Base-by-base conservation (phyloP, 805 yeast species). In the Candida sakaeoensis region DNA sequence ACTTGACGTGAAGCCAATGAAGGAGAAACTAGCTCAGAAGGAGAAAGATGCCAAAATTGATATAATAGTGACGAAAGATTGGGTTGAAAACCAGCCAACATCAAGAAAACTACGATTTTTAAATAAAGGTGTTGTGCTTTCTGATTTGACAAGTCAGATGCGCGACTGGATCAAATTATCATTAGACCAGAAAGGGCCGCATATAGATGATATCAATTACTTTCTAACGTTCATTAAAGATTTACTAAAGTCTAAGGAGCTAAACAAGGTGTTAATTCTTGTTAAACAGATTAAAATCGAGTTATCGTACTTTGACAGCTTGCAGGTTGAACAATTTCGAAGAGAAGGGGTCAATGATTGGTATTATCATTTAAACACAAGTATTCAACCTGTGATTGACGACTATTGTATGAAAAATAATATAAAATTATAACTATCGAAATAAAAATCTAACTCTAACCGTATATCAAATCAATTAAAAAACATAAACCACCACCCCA, bases 401-500 rank as follows among this genome's bases (percentile, higher is more conserved):
- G 5, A 30, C 2, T 42, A 35, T 17, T 34, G 40, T 29, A 12
- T 6, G 4, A 10, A 7, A 7, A 31, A 25, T 14, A 36, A 40
- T 19, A 31, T 32, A 15, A 18, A 17, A 23, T 21, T n/a, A 10
- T 6, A 32, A 32, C 5, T 19, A 19, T 8, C 17, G 13, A 33
- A 13, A 15, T n/a, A 32, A 21, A 17, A 32, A 18, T 19, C 21
- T 19, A 32, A 19, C 8, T 28, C 18, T 55, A 75, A 10, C 79
- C 79, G 51, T 65, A 70, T 4, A 75, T 40, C 42, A 64, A 61
- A 50, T 79, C 82, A 60, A 75, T 70, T 4, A 77, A 37, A 44
- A 60, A 73, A 46, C 87, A 80, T 16, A 76, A 52, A 17, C 79
- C 74, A 7, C 87, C 87, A 34, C 82, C 80, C 79, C 81, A 77